Base-by-base conservation (phyloP, 2,329 filamentous ascomycete genomes). In the Mycosphaerelloides madeirae region DNA sequence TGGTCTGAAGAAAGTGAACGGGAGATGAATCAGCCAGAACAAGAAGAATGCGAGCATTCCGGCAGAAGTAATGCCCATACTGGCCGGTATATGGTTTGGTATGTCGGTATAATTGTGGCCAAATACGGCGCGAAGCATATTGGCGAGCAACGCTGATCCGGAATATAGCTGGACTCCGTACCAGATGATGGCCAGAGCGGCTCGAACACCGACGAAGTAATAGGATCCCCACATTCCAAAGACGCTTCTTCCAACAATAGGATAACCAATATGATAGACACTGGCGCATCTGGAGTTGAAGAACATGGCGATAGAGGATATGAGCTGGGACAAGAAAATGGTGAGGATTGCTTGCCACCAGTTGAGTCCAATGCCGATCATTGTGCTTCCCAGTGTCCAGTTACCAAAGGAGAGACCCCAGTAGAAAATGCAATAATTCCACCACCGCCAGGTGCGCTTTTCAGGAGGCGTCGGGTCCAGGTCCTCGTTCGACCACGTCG, bases 301-400 rank as follows among this genome's bases (percentile, higher is more conserved):
- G 43, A 67, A 65, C 63, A 71, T 70, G 36, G 68, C 68, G 31
- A 70, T 52, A 9, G 67, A 69, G 6, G 61, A 65, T 50, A 73
- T 69, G 38, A 66, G 22, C 46, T 71, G 68, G 28, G 65, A 67
- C 29, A 67, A 58, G 49, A 73, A 71, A 48, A 72, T 71, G 33
- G 70, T 67, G 8, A 73, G 31, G 39, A 71, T 69, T 19, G 62
- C 50, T 52, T 70, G 65, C 68, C 68, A 72, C 68, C 69, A 73
- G 52, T 66, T 70, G 32, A 72, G 57, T 3, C 69, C 69, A 36
- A 70, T 66, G 14, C 68, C 69, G 18, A 60, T 53, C 65, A 68
- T 65, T 14, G 59, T 65, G 40, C 60, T 61, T 11, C 68, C 68
- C 18, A 54, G 44, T 1, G 65, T 69, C 67, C 68, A 72, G 53